These are phyloP conservation scores for Phaeophleospora eucalypticola DNA, from an alignment of 2,329 filamentous ascomycete species.

Conservation along the genomic window DNA sequence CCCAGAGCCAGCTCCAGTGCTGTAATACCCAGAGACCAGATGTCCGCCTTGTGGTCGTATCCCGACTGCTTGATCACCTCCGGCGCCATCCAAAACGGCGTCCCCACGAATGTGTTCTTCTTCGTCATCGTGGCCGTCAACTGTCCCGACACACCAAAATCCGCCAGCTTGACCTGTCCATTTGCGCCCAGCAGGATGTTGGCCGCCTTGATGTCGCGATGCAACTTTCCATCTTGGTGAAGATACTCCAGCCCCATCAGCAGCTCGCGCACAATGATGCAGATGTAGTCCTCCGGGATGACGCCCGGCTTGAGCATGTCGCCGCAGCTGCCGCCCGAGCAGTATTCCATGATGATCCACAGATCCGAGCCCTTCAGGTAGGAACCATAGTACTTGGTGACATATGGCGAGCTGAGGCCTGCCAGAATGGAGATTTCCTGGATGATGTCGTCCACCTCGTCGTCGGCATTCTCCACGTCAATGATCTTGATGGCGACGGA, in stretches of 20 bases:
- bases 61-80: slow-evolving; percentile 98
- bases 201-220: slow-evolving; percentile 96
- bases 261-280: slow-evolving; percentile 87
- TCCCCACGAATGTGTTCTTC: slow-evolving; percentile 98
- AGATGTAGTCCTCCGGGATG: slow-evolving; percentile 93
- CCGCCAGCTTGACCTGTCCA: slow-evolving; percentile 93
- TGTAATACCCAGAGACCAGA: slow-evolving; percentile 95
- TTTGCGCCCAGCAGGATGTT: slow-evolving; percentile 86
- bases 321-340: slow-evolving; percentile 90
- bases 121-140: slow-evolving; percentile 98
- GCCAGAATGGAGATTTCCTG: slow-evolving; percentile 97
- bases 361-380: slow-evolving; percentile 93
- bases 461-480: slow-evolving; percentile 97
- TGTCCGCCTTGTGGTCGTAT: slow-evolving; percentile 96
- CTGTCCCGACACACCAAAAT: slow-evolving; percentile 96
- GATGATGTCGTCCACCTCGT: slow-evolving; percentile 99
- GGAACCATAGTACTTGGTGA: slow-evolving; percentile 96
- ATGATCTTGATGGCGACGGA: slow-evolving; percentile 98
- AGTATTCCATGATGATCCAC: slow-evolving; percentile 99
- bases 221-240: slow-evolving; percentile 91
- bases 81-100: slow-evolving; percentile 98
- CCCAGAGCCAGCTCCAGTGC: slow-evolving; percentile 87
- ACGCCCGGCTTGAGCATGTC: slow-evolving; percentile 91
- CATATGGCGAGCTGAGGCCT: slow-evolving; percentile 90
- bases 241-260: slow-evolving; percentile 88